A percentile compares a stretch with the other conserved stretches of the same genome.
Evolutionary conservation across 2,329 filamentous ascomycete species (phyloP).

Genomic region (Monosporascus sp.): DNA sequence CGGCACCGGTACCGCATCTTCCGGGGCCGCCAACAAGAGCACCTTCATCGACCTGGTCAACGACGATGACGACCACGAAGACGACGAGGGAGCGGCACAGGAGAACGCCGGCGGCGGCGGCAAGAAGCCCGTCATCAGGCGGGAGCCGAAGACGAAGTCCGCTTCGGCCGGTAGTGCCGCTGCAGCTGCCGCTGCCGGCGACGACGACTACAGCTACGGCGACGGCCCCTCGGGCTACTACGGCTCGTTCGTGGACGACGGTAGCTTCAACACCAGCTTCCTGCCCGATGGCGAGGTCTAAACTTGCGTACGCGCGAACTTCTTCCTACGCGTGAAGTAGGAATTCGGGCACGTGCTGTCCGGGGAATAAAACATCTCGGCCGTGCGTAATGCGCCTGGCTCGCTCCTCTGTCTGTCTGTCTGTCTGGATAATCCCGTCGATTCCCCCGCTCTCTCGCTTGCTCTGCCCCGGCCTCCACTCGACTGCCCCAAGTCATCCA

Average conservation of each 20-base stretch:
- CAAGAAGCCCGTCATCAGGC: conserved; percentile 18
- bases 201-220: background rate
- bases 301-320: background rate
- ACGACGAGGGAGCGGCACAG: conserved; percentile 15
- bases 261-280: background rate
- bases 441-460: too few species aligned
- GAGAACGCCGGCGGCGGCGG: conserved; percentile 25
- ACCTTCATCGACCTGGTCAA: conserved; percentile 15
- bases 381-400: too few species aligned
- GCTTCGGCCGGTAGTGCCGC: background rate
- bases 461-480: too few species aligned
- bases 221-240: background rate
- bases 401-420: too few species aligned
- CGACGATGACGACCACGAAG: conserved; percentile 21
- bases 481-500: too few species aligned
- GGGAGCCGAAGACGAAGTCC: background rate
- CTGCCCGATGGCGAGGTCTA: background rate
- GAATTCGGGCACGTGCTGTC: too few species aligned
- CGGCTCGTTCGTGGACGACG: background rate
- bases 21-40: background rate
- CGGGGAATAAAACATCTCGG: too few species aligned
- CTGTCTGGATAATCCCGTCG: too few species aligned
- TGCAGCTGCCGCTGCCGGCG: background rate
- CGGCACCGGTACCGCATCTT: conserved; percentile 1
- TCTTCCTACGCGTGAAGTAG: too few species aligned